Percentiles rank a stretch among this genome's conserved stretches.
phyloP scores from a whole-genome alignment of 2,329 filamentous ascomycete species.

The Metarhizium robertsii region DNA sequence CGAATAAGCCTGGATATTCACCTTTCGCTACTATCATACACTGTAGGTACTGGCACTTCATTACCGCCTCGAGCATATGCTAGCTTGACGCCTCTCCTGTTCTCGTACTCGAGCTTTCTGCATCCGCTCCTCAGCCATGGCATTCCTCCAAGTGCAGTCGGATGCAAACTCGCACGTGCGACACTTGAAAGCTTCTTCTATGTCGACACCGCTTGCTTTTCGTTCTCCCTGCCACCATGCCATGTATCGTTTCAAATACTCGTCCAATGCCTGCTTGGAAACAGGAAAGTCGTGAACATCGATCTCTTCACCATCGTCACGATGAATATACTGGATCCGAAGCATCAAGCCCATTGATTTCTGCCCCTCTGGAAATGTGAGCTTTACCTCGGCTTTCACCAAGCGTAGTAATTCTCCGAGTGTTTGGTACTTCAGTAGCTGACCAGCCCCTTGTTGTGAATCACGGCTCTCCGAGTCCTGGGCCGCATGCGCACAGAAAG shows the following conservation, averaged over 20 bases:
- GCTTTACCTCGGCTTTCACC: slow-evolving; percentile 34
- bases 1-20: too few species aligned
- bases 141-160: slow-evolving; percentile 66
- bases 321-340: slow-evolving; percentile 44
- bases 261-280: slow-evolving; percentile 51
- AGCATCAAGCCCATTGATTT: slow-evolving; percentile 40
- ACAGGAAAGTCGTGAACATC: slow-evolving; percentile 56
- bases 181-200: slow-evolving; percentile 87
- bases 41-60: background rate
- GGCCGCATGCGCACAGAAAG: background rate
- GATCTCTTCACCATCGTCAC: slow-evolving; percentile 41
- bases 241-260: slow-evolving; percentile 62
- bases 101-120: background rate
- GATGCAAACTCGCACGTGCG: slow-evolving; percentile 74
- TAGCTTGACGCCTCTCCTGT: slow-evolving; percentile 7
- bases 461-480: background rate
- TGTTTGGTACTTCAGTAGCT: slow-evolving; percentile 35
- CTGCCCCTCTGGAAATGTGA: slow-evolving; percentile 43
- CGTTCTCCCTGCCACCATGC: slow-evolving; percentile 82
- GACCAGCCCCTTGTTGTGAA: slow-evolving; percentile 9
- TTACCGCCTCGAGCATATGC: background rate
- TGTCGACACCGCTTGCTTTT: slow-evolving; percentile 61
- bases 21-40: too few species aligned
- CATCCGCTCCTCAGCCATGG: slow-evolving; percentile 46
- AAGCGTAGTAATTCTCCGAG: slow-evolving; percentile 38